Evolutionary conservation across 2,329 filamentous ascomycete genomes (phyloP), one percentile per base, ranked within the genome.

Genomic region (Monosporascus cannonballus): DNA sequence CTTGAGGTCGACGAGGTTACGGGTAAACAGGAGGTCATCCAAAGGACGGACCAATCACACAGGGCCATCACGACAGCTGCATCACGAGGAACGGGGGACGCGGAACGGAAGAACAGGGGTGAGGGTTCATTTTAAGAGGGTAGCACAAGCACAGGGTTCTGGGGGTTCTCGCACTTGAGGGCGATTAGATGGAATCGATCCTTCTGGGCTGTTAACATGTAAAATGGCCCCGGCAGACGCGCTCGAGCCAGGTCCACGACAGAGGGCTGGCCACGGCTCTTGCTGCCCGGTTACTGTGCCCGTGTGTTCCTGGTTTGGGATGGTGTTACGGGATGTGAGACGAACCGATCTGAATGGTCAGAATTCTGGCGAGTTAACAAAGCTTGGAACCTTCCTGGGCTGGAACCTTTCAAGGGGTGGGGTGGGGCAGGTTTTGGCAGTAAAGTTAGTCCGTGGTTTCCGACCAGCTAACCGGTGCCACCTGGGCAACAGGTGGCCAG

Each of bases 11-110:
- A 56, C 49, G 58, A 61, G 56, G 59, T 61, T 53, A 54, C 58
- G 60, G 59, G 61, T 64, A 61, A 64, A 64, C 61, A 64, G 60
- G 60, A 62, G 60, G 61, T 61, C 60, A 58, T 61, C 59, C 58
- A 53, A 54, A 56, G 53, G 48, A 52, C 47, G 42, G 54, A 54
- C 61, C 61, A 64, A 64, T 64, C 45, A 56, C 53, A 53, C 22
- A n/a, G 11, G 42, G 38, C 52, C 51, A 58, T 61, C 51, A 50
- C 58, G 56, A 61, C 55, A 63, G 61, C 61, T 63, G 57, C 48
- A 44, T 49, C 48, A 39, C 37, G 37, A 39, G 47, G 45, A 45
- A 45, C 52, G 54, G 54, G 54, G 54, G 48, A 50, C 17, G 42
- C 36, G 20, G 47, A 34, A 34, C 30, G 30, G 11, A 34, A 34